Base-by-base conservation (phyloP, 768 basidiomycete genomes). In the Podaxis sp. region DNA sequence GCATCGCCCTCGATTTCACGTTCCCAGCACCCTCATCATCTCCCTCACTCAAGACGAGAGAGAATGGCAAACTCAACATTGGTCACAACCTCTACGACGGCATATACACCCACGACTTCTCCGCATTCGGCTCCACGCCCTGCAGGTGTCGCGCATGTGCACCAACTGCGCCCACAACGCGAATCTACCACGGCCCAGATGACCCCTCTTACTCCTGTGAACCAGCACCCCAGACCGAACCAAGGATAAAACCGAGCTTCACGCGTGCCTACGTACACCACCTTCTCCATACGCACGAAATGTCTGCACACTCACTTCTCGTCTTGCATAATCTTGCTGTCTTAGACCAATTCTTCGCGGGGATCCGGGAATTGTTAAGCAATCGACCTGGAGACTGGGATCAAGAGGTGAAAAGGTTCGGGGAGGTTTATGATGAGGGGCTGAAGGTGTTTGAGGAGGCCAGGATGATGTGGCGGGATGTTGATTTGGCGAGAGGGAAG, bases 221-320 rank as follows among this genome's bases (percentile, higher is more conserved):
- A 54, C 50, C 24, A 36, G 33, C 43, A 19, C 53, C 51, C 17
- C 19, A 64, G 17, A 12, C 52, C 5, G 36, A 22, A 6, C 9
- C 27, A 7, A 24, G 59, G 13, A 71, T 73, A 55, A 70, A 69
- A 25, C 74, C 76, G 1, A 73, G 79, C 1, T 77, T 75, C 65
- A 77, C 79, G 4, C 79, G 82, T 13, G 89, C 90, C 2, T 96
- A 95, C 66, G 55, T 93, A 33, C 92, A 96, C 70, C 93, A 96
- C 67, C 83, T 96, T 13, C 76, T 94, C 38, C 87, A 89, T 56
- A 93, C 93, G 5, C 94, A 95, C 72, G 94, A 96, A 72, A 94
- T 96, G 93, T 85, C 88, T 0, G 88, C 91, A 0, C 91, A 95
- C 66, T 70, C 91, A 3, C 72, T 94, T 24, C 82, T 95, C 17